A percentile compares a stretch with the other conserved stretches of the same genome.
Evolutionary conservation across 768 basidiomycete genomes (phyloP).

Genomic region (Auricularia sp.): DNA sequence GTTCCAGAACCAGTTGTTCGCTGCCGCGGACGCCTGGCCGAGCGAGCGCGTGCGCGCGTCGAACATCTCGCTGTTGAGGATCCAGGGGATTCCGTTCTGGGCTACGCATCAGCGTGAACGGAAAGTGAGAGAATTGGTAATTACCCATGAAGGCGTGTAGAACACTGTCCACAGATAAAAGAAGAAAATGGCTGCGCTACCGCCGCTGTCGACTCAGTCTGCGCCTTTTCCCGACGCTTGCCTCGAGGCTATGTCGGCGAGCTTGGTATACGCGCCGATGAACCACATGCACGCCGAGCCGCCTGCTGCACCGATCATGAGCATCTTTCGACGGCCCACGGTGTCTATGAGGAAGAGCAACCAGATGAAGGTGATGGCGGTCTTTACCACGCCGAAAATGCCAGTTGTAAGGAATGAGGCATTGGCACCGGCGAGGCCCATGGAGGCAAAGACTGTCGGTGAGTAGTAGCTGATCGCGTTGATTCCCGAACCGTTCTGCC

Average conservation of each 20-base stretch:
- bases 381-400: slow-evolving; percentile 39
- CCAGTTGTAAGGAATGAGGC: slow-evolving; percentile 13
- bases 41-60: slow-evolving; percentile 11
- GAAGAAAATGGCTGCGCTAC: slow-evolving; percentile 28
- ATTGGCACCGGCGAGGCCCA: too few species aligned
- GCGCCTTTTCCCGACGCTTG: slow-evolving; percentile 5
- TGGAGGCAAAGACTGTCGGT: slow-evolving; percentile 25
- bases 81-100: slow-evolving; percentile 36
- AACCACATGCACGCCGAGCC: slow-evolving; percentile 34
- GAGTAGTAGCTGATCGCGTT: slow-evolving; percentile 37
- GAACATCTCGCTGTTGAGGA: slow-evolving; percentile 34
- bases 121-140: too few species aligned
- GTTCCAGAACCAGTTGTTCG: slow-evolving; percentile 10
- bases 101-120: too few species aligned
- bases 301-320: slow-evolving; percentile 31
- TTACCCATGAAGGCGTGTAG: too few species aligned
- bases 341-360: slow-evolving; percentile 31
- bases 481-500: slow-evolving; percentile 33
- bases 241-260: slow-evolving; percentile 22
- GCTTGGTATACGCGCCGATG: slow-evolving; percentile 34
- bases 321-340: slow-evolving; percentile 30
- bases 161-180: slow-evolving; percentile 10
- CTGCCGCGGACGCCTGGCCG: slow-evolving; percentile 19
- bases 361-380: slow-evolving; percentile 24
- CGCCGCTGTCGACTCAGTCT: slow-evolving; percentile 14